Evolutionary conservation across 129 eudicot genomes (phyloP).

Genomic region (Silybum marianum): DNA sequence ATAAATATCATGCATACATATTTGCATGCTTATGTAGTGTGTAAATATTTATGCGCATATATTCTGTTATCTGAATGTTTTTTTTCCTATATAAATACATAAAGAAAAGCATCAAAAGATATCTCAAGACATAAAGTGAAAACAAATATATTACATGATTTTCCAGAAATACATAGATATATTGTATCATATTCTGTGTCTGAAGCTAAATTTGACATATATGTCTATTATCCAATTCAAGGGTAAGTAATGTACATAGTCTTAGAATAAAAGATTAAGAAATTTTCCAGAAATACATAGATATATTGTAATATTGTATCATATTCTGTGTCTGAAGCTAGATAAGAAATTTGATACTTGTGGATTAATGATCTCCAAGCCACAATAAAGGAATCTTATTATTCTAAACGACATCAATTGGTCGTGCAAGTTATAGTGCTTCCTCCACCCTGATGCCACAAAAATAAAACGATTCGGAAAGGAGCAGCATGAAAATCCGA

Average conservation of each 20-base stretch:
- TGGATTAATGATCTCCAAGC: not conserved
- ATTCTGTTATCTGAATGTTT: conserved; percentile 17
- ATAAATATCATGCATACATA: conserved; percentile 19
- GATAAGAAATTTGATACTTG: not conserved
- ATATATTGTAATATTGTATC: too few relatives aligned
- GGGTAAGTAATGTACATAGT: conserved; percentile 7
- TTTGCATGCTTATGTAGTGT: conserved; percentile 27
- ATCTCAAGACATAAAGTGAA: conserved; percentile 15
- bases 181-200: conserved; percentile 19
- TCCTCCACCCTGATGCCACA: conserved; percentile 21
- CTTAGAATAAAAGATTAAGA: not conserved
- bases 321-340: too few relatives aligned
- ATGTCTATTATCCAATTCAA: conserved; percentile 26
- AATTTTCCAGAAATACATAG: too few relatives aligned
- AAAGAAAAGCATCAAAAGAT: conserved; percentile 28
- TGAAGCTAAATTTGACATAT: conserved; percentile 12
- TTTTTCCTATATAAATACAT: conserved; percentile 21
- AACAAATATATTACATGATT: conserved; percentile 23
- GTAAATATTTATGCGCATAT: conserved; percentile 27
- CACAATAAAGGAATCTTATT: conserved; percentile 23
- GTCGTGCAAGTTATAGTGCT: conserved; percentile 37
- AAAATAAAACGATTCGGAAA: conserved; percentile 15
- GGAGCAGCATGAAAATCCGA: conserved; percentile 15
- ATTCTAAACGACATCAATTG: conserved; percentile 42
- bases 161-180: not conserved